Percentiles rank a stretch among this genome's conserved stretches.
These are phyloP conservation scores for Globisporangium radiosum DNA, from an alignment of 352 stramenopile genomes.

Conservation along the genomic window DNA sequence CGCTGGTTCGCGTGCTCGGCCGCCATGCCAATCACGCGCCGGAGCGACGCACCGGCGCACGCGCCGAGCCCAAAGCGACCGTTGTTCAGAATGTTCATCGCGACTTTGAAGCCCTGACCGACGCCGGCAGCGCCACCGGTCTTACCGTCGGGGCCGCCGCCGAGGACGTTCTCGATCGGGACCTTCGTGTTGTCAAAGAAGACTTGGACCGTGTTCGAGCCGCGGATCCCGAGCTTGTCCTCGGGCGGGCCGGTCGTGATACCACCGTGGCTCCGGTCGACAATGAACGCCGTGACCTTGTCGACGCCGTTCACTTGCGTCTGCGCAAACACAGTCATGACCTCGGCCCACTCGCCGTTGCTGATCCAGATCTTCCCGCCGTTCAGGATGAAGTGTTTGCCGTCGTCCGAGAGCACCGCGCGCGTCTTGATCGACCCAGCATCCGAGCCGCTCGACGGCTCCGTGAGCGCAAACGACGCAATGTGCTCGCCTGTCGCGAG, in stretches of 20 bases:
- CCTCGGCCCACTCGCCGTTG: conserved; percentile 93
- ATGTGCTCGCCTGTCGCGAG: conserved; percentile 85
- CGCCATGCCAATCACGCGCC: conserved; percentile 54
- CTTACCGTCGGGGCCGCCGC: conserved; percentile 69
- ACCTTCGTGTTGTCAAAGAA: conserved; percentile 95
- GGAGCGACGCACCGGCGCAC: conserved; percentile 61
- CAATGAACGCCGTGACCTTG: conserved; percentile 97
- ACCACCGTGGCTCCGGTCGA: conserved; percentile 90
- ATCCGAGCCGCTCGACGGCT: conserved; percentile 89
- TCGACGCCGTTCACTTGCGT: conserved; percentile 93
- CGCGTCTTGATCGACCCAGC: conserved; percentile 88
- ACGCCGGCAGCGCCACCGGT: conserved; percentile 61
- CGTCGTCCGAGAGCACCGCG: conserved; percentile 85
- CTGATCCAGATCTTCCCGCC: conserved; percentile 97
- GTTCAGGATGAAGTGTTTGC: conserved; percentile 90
- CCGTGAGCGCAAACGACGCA: conserved; percentile 84
- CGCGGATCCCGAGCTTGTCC: conserved; percentile 96
- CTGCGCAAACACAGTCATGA: conserved; percentile 97
- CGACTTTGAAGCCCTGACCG: conserved; percentile 89
- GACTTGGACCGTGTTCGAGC: conserved; percentile 95
- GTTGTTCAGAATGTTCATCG: conserved; percentile 93
- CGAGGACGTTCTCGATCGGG: conserved; percentile 87
- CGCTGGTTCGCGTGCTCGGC: conserved; percentile 72
- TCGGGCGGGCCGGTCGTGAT: conserved; percentile 90
- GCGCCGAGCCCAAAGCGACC: conserved; percentile 85